These are phyloP conservation scores for Rhinocladiella similis DNA, from an alignment of 2,329 filamentous ascomycete genomes.

Conservation along the genomic window DNA sequence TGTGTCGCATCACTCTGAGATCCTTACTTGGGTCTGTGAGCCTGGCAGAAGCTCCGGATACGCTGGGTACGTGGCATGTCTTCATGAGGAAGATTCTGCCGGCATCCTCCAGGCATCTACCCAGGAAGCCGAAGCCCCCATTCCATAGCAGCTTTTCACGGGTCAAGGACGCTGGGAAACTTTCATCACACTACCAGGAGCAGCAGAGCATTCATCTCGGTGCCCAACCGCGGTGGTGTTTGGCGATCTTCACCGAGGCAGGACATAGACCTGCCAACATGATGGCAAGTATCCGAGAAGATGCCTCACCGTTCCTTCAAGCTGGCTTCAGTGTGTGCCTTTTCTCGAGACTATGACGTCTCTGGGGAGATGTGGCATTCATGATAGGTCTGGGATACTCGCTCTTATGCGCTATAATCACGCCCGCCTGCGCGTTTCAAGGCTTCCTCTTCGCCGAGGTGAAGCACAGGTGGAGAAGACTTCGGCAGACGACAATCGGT, in stretches of 20 bases:
- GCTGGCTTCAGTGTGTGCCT: not conserved
- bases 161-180: too few species aligned
- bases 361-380: not conserved
- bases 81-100: too few species aligned
- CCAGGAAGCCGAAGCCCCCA: too few species aligned
- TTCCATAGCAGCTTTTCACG: not conserved
- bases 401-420: not conserved
- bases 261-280: not conserved
- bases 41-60: too few species aligned
- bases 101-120: too few species aligned
- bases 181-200: not conserved
- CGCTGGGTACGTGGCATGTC: too few species aligned
- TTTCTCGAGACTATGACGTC: conserved; percentile 2
- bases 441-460: not conserved
- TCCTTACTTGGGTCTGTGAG: too few species aligned
- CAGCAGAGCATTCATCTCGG: not conserved
- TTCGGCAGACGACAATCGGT: not conserved
- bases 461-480: not conserved
- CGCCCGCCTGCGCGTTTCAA: not conserved
- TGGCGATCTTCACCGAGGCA: conserved; percentile 7
- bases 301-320: not conserved
- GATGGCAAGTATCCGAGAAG: not conserved
- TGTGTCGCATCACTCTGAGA: not conserved
- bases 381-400: not conserved
- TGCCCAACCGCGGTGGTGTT: conserved; percentile 6